These are phyloP conservation scores for Alternaria atra DNA, from an alignment of 2,329 filamentous ascomycete genomes.

Conservation along the genomic window DNA sequence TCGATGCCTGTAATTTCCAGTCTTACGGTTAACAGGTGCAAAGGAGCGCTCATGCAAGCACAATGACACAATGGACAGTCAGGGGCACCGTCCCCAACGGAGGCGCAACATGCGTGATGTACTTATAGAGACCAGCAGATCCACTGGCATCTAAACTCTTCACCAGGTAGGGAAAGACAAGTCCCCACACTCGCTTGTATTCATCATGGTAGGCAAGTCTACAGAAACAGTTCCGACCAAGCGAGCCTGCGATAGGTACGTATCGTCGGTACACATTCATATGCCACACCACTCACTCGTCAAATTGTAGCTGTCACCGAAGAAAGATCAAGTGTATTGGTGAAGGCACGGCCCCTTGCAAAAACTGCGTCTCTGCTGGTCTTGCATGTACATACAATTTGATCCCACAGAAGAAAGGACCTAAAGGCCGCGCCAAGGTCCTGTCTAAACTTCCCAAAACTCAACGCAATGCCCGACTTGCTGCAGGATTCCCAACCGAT, in stretches of 20 bases:
- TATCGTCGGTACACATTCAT: conserved; percentile 16
- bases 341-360: conserved; percentile 63
- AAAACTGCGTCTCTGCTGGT: conserved; percentile 67
- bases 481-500: conserved; percentile 51
- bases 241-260: conserved; percentile 55
- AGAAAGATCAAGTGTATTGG: conserved; percentile 63
- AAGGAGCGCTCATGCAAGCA: conserved; percentile 37
- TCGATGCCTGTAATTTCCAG: too few species aligned
- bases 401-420: conserved; percentile 70
- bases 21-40: conserved; percentile 18
- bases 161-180: conserved; percentile 24
- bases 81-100: conserved; percentile 30
- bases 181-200: neutral
- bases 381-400: conserved; percentile 71
- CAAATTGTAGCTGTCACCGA: conserved; percentile 53
- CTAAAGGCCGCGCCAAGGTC: conserved; percentile 69
- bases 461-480: conserved; percentile 56
- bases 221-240: conserved; percentile 52
- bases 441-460: conserved; percentile 68
- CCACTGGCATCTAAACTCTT: conserved; percentile 28
- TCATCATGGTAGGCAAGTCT: neutral
- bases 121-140: conserved; percentile 34
- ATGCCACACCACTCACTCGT: conserved; percentile 17
- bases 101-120: conserved; percentile 36
- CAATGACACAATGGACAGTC: conserved; percentile 43